Conservation (phyloP, 1,284 basidiomycete species). For the Trichosporon asahii region DNA sequence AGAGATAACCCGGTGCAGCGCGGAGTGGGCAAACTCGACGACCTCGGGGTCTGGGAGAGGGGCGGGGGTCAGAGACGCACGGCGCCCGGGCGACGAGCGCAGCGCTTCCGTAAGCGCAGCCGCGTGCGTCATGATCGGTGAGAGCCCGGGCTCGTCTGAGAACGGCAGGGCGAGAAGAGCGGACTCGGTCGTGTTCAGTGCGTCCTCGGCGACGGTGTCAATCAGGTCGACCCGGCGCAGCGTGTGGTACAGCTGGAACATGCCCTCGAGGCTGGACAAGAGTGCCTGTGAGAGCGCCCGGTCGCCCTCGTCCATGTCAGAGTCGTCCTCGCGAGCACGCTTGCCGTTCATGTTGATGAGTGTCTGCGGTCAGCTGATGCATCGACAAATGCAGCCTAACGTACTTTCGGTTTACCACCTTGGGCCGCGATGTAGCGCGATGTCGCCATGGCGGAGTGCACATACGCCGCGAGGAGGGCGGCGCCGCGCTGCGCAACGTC, state of each 20-base stretch:
- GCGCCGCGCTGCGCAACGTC: conserved; percentile 4
- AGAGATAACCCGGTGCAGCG: neutral
- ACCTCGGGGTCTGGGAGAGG: neutral
- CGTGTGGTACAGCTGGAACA: conserved; percentile 1
- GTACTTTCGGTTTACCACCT: neutral
- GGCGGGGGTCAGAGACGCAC: neutral
- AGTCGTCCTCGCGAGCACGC: neutral
- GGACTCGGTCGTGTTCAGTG: neutral
- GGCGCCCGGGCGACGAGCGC: neutral
- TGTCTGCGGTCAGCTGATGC: neutral
- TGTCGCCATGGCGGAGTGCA: neutral
- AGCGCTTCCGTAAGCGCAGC: neutral
- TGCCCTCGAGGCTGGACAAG: neutral
- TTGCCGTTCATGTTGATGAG: neutral
- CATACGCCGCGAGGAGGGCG: conserved; percentile 3
- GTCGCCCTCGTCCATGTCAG: neutral
- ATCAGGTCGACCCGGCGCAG: neutral
- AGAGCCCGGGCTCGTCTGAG: neutral
- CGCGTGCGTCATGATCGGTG: neutral
- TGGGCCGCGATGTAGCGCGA: neutral
- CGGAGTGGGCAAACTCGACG: conserved; percentile 1
- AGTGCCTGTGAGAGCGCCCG: neutral
- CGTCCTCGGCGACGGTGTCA: neutral
- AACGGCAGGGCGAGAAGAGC: neutral
- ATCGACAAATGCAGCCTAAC: neutral